These are phyloP conservation scores for Senecio squalidus DNA, from an alignment of 140 eudicot species.

Conservation along the genomic window DNA sequence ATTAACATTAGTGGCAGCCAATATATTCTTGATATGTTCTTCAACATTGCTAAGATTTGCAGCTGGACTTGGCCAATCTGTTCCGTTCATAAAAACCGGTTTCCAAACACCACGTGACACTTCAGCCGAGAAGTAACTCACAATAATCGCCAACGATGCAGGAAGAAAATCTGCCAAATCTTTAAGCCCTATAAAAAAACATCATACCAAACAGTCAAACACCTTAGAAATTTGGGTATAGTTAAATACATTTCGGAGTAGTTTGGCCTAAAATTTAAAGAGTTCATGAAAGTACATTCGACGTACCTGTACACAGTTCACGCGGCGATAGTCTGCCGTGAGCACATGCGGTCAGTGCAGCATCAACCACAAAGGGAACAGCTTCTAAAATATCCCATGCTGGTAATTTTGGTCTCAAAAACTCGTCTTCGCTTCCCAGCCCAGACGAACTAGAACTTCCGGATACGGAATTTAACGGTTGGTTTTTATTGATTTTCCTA, in stretches of 20 bases:
- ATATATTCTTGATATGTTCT: slow-evolving; percentile 79
- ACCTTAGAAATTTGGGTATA: neutral
- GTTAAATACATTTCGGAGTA: too few relatives aligned
- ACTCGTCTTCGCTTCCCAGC: slow-evolving; percentile 51
- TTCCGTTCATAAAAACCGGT: slow-evolving; percentile 80
- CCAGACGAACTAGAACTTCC: slow-evolving; percentile 85
- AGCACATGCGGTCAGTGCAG: slow-evolving; percentile 86
- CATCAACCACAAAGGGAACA: slow-evolving; percentile 91
- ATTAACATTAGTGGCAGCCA: slow-evolving; percentile 86
- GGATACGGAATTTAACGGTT: slow-evolving; percentile 42
- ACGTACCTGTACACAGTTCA: slow-evolving; percentile 82
- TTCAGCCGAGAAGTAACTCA: slow-evolving; percentile 92
- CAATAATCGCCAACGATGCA: slow-evolving; percentile 83
- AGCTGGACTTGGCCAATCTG: slow-evolving; percentile 99
- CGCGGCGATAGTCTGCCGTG: slow-evolving; percentile 88
- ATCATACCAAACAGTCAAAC: neutral
- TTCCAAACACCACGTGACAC: slow-evolving; percentile 98
- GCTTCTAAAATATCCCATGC: slow-evolving; percentile 98
- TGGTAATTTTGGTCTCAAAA: slow-evolving; percentile 63
- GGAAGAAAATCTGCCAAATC: slow-evolving; percentile 95
- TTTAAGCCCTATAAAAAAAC: slow-evolving; percentile 64
- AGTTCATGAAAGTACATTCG: neutral
- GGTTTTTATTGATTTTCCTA: slow-evolving; percentile 51
- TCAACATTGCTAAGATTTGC: slow-evolving; percentile 84
- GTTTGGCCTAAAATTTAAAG: neutral